Evolutionary conservation across 192 early-diverging fungal genomes (phyloP), one percentile per base, ranked within the genome.

Genomic region (Nowakowskiella sp.): DNA sequence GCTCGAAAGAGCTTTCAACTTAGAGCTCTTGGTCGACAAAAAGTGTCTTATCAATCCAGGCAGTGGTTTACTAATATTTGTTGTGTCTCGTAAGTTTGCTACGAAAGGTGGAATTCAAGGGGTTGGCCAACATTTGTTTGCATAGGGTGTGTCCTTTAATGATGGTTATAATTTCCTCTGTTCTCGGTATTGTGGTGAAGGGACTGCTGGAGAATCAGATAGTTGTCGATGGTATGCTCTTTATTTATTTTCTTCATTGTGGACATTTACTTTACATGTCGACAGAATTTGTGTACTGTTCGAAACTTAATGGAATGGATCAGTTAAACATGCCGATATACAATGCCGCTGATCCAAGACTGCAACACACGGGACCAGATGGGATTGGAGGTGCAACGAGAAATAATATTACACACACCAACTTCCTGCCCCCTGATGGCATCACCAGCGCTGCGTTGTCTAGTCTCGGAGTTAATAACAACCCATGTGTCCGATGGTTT

Each of bases 1-100:
- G n/a, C n/a, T n/a, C n/a, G n/a, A n/a, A n/a, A n/a, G n/a, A n/a
- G n/a, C n/a, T n/a, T n/a, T n/a, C n/a, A n/a, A n/a, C n/a, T n/a
- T n/a, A n/a, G 60, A 4, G 60, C 64, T 1, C 3, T 66, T 64
- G 64, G 66, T 22, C 58, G 78, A 21, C 86, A 86, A 67, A 76
- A 84, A 0, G 25, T 86, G n/a, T 64, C 71, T 3, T 88, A 70
- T 48, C 86, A 88, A 52, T 71, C 78, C 45, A 68, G 86, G 13
- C 86, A 88, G 51, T 66, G 65, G 51, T 81, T 85, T 63, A 79
- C 70, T 28, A 87, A 88, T 64, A 61, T 88, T 4, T 86, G 81
- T 64, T 88, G 86, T 57, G n/a, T n/a, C n/a, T n/a, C n/a, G n/a
- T n/a, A n/a, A n/a, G n/a, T n/a, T n/a, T n/a, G n/a, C n/a, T n/a